Evolutionary conservation across 257 asterid genomes (phyloP).

Genomic region (Salvia splendens): DNA sequence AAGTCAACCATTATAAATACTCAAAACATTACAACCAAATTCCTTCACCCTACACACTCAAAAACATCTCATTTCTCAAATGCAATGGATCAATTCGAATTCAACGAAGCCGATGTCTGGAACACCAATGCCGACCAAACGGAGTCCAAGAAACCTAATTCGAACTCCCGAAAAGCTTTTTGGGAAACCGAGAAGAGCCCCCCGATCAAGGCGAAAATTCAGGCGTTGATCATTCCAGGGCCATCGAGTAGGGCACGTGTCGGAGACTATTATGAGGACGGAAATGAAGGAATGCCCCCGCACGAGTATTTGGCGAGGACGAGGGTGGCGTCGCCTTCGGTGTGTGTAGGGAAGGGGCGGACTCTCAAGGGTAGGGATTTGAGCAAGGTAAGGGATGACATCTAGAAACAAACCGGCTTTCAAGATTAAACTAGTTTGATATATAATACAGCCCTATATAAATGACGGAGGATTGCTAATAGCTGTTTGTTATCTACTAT

Average conservation of each 20-base stretch:
- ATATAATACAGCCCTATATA: neutral
- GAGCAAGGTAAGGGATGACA: conserved; percentile 83
- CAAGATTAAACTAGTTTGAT: conserved; percentile 48
- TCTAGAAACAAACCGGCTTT: conserved; percentile 82
- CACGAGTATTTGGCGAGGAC: conserved; percentile 83
- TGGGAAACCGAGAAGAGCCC: conserved; percentile 28
- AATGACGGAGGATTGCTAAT: conserved; percentile 32
- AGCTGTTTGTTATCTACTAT: neutral
- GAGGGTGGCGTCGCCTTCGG: conserved; percentile 74
- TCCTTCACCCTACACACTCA: neutral
- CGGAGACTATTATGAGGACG: conserved; percentile 31
- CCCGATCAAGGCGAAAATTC: conserved; percentile 41
- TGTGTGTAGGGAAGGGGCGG: conserved; percentile 79
- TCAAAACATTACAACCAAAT: neutral
- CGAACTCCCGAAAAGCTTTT: conserved; percentile 34
- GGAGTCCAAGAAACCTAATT: conserved; percentile 31
- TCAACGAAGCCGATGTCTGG: conserved; percentile 74
- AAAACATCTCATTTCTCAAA: neutral
- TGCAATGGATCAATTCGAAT: conserved; percentile 60
- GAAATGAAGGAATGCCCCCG: conserved; percentile 63
- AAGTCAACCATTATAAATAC: conserved; percentile 33
- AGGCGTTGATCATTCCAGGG: conserved; percentile 79
- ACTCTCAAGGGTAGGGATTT: conserved; percentile 92
- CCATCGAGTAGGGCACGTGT: conserved; percentile 54
- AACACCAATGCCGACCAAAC: conserved; percentile 32